Evolutionary conservation across 2,329 filamentous ascomycete species (phyloP), one percentile per base, ranked within the genome.

Genomic region (Aureobasidium sp.): DNA sequence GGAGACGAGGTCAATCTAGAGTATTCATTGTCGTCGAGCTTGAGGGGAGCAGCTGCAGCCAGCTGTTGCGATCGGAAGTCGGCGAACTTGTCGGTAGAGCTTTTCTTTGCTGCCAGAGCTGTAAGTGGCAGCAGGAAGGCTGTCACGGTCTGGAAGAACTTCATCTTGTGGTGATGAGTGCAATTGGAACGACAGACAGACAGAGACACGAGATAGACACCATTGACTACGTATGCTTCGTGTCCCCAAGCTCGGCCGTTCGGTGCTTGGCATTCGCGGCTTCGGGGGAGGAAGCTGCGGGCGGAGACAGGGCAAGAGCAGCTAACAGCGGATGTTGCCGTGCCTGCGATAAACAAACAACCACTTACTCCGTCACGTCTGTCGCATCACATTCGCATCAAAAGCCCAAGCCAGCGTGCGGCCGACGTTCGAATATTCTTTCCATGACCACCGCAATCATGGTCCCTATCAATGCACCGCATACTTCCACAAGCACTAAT

Each of bases 21-120:
- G 80, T 94, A 99, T 52, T 82, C 79, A 27, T 78, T 76, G 74
- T 96, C 92, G 74, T 87, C 82, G 68, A 99, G 85, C 78, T 90
- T 90, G 72, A 96, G 70, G 5, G 92, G 87, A 29, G 83, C 76
- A 4, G 62, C 64, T 27, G 83, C 82, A 47, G 81, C 79, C 63
- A 87, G 81, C 63, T 88, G 80, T 73, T 92, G 86, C 66, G 83
- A 73, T 72, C 88, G 85, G 77, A 86, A 93, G 63, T 84, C 81
- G 66, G 83, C 74, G 79, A 93, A 96, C 70, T 84, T 85, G 73
- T 90, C 84, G 41, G 65, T 39, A 0, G 70, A 48, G 53, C 85
- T 78, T 73, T 88, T 86, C 72, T 87, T 88, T 59, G 87, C 83
- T 52, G 83, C 85, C 44, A 87, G 73, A 62, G 81, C 80, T 63